phyloP scores from a whole-genome alignment of 2,329 filamentous ascomycete species.

The Podosphaera xanthii region DNA sequence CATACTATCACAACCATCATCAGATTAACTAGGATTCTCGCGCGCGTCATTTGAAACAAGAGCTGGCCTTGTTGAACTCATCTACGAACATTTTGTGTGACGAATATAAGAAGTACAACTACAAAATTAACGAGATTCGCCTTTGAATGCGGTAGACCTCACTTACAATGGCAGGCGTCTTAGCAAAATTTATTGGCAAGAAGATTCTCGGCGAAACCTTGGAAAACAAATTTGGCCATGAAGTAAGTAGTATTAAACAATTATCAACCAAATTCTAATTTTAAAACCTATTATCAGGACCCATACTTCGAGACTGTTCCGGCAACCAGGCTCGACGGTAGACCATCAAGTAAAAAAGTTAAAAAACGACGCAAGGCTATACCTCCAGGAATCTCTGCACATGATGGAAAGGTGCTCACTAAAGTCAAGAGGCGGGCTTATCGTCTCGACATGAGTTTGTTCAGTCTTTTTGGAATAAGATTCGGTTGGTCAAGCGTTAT shows the following conservation, averaged over 20 bases:
- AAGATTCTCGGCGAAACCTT: slow-evolving; percentile 33
- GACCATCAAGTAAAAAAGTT: slow-evolving; percentile 38
- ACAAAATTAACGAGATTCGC: background rate
- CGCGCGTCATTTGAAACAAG: background rate
- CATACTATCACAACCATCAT: too few relatives aligned
- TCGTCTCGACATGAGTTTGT: slow-evolving; percentile 62
- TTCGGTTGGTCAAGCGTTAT: slow-evolving; percentile 84
- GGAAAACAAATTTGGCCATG: slow-evolving; percentile 33
- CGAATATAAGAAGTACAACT: too few relatives aligned
- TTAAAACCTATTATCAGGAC: slow-evolving; percentile 31
- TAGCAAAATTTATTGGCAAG: slow-evolving; percentile 31
- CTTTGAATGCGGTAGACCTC: slow-evolving; percentile 1
- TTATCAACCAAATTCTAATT: background rate
- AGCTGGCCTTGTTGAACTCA: background rate
- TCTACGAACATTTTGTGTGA: too few relatives aligned
- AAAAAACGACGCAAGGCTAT: slow-evolving; percentile 73
- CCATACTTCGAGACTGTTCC: slow-evolving; percentile 72
- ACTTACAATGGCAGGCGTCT: slow-evolving; percentile 26
- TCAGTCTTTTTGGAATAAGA: slow-evolving; percentile 56
- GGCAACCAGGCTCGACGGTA: slow-evolving; percentile 44
- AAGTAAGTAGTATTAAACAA: slow-evolving; percentile 19
- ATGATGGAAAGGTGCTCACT: slow-evolving; percentile 65
- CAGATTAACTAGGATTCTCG: background rate
- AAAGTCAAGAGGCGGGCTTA: slow-evolving; percentile 73
- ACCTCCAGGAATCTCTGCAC: slow-evolving; percentile 57